Evolutionary conservation across 441 rosid species (phyloP), one percentile per base, ranked within the genome.

Genomic region (Biscutella laevigata): DNA sequence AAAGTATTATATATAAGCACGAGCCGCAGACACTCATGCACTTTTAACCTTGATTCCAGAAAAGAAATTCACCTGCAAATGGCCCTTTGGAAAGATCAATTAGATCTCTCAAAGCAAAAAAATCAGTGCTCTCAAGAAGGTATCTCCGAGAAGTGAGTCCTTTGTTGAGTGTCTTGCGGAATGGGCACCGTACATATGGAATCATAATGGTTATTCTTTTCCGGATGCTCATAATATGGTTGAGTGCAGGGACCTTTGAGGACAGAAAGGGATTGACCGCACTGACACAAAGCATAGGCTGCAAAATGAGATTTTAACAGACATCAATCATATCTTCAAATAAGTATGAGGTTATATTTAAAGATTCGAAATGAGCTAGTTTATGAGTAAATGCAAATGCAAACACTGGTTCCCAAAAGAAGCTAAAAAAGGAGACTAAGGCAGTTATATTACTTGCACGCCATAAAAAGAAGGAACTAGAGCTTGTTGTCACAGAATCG

Each of bases 211-310:
- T 81, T 53, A 92, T 78, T 69, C 69, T 82, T 69, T 79, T 92
- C 75, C 90, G 72, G 57, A 80, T 59, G 67, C 61, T 67, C 87
- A 74, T 83, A 39, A 88, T 76, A 35, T 86, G 95, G 41, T 78
- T 77, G 57, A 92, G 78, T 17, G 92, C 84, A 61, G 97, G 95
- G 59, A 92, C 88, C 78, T 76, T 92, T 2, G 95, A 74, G 69
- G 81, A 88, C 46, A 88, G 71, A 62, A 82, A 74, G 51, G 99
- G 97, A 73, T 88, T 92, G 34, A 92, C 95, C 3, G 97, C 97
- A 74, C 97, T 84, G 16, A 86, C 92, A 65, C 99, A 92, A 51
- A 92, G 99, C 97, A 92, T 77, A 46, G 97, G 95, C 97, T 92
- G 92, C 85, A 77, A 57, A 33, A 62, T 4, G 67, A 49, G 64